phyloP scores from a whole-genome alignment of 768 basidiomycete species.

The Russula ochroleuca region DNA sequence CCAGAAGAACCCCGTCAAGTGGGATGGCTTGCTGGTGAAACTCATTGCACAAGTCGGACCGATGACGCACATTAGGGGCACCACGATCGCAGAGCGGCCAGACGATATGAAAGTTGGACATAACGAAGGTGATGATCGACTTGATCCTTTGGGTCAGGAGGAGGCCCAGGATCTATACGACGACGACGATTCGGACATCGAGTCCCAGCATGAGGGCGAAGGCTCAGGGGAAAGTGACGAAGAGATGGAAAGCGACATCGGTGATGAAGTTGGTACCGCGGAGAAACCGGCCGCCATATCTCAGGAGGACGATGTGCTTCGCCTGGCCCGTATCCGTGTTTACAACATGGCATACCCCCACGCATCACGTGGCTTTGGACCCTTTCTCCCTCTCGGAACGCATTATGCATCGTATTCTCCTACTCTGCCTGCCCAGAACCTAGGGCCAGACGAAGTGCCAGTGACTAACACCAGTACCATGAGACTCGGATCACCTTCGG shows the following conservation, averaged over 20 bases:
- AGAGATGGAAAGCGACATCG: conserved; percentile 10
- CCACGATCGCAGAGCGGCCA: background rate
- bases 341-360: conserved; percentile 39
- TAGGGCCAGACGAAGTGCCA: background rate
- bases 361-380: conserved; percentile 37
- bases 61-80: conserved; percentile 16
- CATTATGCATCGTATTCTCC: too few species aligned
- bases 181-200: too few species aligned
- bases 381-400: conserved; percentile 33
- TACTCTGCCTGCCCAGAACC: too few species aligned
- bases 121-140: too few species aligned
- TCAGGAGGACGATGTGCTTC: conserved; percentile 29
- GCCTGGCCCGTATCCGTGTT: conserved; percentile 36
- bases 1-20: conserved; percentile 30
- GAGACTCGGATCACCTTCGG: background rate
- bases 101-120: background rate
- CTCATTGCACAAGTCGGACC: conserved; percentile 47
- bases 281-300: background rate
- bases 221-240: too few species aligned
- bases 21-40: conserved; percentile 36
- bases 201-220: background rate
- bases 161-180: too few species aligned
- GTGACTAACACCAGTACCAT: too few species aligned
- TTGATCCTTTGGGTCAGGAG: too few species aligned
- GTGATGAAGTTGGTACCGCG: conserved; percentile 1